Percentiles rank a stretch among this genome's conserved stretches.
These are phyloP conservation scores for Capronia coronata DNA, from an alignment of 2,329 filamentous ascomycete species.

Conservation along the genomic window DNA sequence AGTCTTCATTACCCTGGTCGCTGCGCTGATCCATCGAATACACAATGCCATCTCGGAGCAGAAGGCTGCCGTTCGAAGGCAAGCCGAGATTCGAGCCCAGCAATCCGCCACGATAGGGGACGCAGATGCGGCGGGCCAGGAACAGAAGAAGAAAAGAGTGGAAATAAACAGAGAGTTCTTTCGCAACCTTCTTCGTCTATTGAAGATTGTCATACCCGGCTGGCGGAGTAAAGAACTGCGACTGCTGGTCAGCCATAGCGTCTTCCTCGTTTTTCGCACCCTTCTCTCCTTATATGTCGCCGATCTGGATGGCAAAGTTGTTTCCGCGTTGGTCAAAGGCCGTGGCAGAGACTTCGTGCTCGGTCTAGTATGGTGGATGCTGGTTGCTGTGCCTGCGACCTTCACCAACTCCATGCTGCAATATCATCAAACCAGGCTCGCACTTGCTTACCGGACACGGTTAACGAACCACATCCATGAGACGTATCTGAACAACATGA, in stretches of 20 bases:
- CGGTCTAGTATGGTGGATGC: constrained; percentile 95
- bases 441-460: constrained; percentile 83
- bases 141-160: constrained; percentile 62
- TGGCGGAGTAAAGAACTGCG: constrained; percentile 84
- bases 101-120: constrained; percentile 38
- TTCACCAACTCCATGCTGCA: constrained; percentile 99
- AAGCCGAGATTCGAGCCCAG: constrained; percentile 55
- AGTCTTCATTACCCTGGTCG: constrained; percentile 74
- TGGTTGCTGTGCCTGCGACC: constrained; percentile 88
- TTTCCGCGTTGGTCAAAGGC: constrained; percentile 85
- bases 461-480: constrained; percentile 94
- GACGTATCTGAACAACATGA: constrained; percentile 93
- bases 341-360: constrained; percentile 84
- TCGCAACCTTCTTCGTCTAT: constrained; percentile 65
- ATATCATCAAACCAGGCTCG: constrained; percentile 92
- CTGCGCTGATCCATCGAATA: constrained; percentile 77
- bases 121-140: constrained; percentile 30
- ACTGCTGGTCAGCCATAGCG: constrained; percentile 79
- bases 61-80: constrained; percentile 69
- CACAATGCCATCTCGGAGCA: constrained; percentile 89
- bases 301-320: constrained; percentile 82
- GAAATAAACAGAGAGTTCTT: constrained; percentile 87
- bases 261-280: constrained; percentile 85
- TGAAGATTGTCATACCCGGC: constrained; percentile 83
- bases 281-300: constrained; percentile 93